Conservation (phyloP, 176 grass and related monocot genomes). For the Oryza australiensis region DNA sequence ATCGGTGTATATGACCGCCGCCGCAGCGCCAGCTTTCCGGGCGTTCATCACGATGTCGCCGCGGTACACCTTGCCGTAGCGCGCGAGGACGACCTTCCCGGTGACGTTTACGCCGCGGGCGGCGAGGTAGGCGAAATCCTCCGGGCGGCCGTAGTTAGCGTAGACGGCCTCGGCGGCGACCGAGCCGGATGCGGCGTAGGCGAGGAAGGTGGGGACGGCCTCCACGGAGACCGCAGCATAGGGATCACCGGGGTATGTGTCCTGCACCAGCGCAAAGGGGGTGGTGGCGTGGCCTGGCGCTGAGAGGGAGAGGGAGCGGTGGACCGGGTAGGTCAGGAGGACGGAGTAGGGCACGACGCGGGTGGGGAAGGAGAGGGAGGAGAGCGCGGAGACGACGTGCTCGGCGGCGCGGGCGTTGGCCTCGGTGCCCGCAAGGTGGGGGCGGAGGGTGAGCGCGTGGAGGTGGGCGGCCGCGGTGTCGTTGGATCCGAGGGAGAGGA, state of each 20-base stretch:
- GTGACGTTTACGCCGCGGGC: slow-evolving; percentile 70
- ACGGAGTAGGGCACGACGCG: slow-evolving; percentile 64
- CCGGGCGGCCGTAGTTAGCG: slow-evolving; percentile 79
- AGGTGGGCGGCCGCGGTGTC: slow-evolving; percentile 74
- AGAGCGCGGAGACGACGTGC: slow-evolving; percentile 41
- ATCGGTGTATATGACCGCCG: slow-evolving; percentile 75
- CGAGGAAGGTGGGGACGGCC: slow-evolving; percentile 73
- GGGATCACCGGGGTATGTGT: slow-evolving; percentile 59
- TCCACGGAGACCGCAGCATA: slow-evolving; percentile 44
- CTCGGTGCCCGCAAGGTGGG: slow-evolving; percentile 61
- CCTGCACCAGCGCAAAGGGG: slow-evolving; percentile 61
- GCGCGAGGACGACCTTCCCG: slow-evolving; percentile 62
- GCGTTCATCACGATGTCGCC: slow-evolving; percentile 82
- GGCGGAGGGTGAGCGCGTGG: slow-evolving; percentile 62
- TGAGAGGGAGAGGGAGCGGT: slow-evolving; percentile 66
- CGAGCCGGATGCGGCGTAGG: slow-evolving; percentile 70
- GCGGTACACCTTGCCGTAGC: slow-evolving; percentile 78
- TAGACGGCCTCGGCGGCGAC: slow-evolving; percentile 65
- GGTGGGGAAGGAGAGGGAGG: slow-evolving; percentile 52
- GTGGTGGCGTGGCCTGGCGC: slow-evolving; percentile 20
- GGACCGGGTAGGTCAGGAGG: slow-evolving; percentile 67
- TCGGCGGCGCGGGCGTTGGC: slow-evolving; percentile 50
- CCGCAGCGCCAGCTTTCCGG: slow-evolving; percentile 60
- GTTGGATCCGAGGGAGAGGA: slow-evolving; percentile 83
- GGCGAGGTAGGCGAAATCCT: slow-evolving; percentile 65